A percentile compares a stretch with the other conserved stretches of the same genome.
Conservation (phyloP, 257 asterid genomes). For the Henckelia pumila region DNA sequence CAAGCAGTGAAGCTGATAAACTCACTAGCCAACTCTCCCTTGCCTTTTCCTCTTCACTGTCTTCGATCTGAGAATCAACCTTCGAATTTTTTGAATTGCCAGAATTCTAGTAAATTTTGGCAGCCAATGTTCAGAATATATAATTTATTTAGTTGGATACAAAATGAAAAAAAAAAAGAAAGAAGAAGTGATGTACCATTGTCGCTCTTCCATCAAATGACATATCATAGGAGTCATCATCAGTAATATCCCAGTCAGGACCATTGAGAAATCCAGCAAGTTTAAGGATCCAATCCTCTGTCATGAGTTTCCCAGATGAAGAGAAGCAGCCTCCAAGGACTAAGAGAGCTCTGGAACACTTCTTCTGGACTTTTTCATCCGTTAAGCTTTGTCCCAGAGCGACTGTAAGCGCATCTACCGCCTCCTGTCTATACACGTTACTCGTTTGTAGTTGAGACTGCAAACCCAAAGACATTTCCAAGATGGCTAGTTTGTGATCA, state of each 20-base stretch:
- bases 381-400: slow-evolving; percentile 55
- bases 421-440: slow-evolving; percentile 46
- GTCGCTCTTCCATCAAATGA: slow-evolving; percentile 27
- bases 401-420: slow-evolving; percentile 56
- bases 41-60: slow-evolving; percentile 50
- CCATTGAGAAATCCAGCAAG: slow-evolving; percentile 69
- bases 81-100: neutral
- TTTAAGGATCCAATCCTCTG: slow-evolving; percentile 80
- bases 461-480: too few species aligned
- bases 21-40: slow-evolving; percentile 59
- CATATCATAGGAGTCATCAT: slow-evolving; percentile 28
- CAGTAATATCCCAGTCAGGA: slow-evolving; percentile 50
- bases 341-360: slow-evolving; percentile 68
- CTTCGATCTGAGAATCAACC: slow-evolving; percentile 34
- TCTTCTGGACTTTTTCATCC: slow-evolving; percentile 38
- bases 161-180: neutral
- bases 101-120: neutral
- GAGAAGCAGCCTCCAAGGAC: slow-evolving; percentile 76
- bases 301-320: slow-evolving; percentile 72
- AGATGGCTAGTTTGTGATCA: too few species aligned
- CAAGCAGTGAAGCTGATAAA: slow-evolving; percentile 52
- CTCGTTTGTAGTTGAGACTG: slow-evolving; percentile 46
- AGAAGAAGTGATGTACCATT: slow-evolving; percentile 31
- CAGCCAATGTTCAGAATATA: neutral
- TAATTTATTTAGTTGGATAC: neutral